A percentile compares a stretch with the other conserved stretches of the same genome.
Evolutionary conservation across 192 early-diverging fungal species (phyloP).

Genomic region (Coemansia aciculifera): DNA sequence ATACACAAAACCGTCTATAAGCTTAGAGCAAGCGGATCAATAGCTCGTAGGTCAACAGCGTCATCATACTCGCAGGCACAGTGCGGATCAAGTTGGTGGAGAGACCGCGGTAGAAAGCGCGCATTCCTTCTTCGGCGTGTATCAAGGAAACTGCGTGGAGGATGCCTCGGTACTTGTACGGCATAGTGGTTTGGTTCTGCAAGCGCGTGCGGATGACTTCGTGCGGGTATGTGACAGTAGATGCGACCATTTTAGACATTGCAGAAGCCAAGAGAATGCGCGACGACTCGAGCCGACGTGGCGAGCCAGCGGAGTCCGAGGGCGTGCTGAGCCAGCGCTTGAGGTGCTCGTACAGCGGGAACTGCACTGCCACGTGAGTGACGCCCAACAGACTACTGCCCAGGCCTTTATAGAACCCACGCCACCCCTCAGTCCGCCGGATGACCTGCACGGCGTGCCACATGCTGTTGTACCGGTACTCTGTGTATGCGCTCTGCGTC

Average conservation of each 20-base stretch:
- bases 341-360: constrained; percentile 93
- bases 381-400: constrained; percentile 90
- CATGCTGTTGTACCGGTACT: constrained; percentile 82
- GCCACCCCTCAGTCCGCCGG: constrained; percentile 68
- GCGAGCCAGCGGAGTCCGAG: not conserved
- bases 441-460: constrained; percentile 80
- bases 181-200: constrained; percentile 78
- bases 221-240: constrained; percentile 90
- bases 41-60: constrained; percentile 86
- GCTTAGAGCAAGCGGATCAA: constrained; percentile 63
- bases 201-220: constrained; percentile 92
- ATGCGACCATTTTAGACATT: constrained; percentile 87
- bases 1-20: not conserved
- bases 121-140: constrained; percentile 71
- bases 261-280: constrained; percentile 80
- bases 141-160: constrained; percentile 75
- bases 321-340: constrained; percentile 52
- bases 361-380: constrained; percentile 90
- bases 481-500: constrained; percentile 73
- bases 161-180: constrained; percentile 82
- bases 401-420: constrained; percentile 90
- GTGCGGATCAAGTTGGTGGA: constrained; percentile 83
- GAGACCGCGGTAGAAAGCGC: constrained; percentile 88
- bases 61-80: constrained; percentile 83
- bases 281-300: constrained; percentile 36